Evolutionary conservation across 805 yeast species (phyloP), one percentile per base, ranked within the genome.

Genomic region (Lipomyces oligophaga): DNA sequence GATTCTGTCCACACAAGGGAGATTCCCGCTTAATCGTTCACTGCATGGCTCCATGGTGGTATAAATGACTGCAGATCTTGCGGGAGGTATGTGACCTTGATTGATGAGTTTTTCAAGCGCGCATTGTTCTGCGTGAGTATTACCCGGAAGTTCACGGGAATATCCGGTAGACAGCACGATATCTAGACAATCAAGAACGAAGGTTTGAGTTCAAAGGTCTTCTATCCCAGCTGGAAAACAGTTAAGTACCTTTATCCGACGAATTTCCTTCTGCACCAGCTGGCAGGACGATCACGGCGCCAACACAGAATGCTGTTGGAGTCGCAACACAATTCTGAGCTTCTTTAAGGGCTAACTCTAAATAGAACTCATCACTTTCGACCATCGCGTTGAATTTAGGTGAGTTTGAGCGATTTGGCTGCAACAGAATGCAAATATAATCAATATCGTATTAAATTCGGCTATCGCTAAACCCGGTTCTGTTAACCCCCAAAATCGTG

Each of bases 41-140:
- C 95, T 81, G 63, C 98, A 93, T 0, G 98, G 98, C 62, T 93
- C 98, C 97, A 93, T 93, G 0, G 97, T 87, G 0, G 97, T 90
- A 64, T 85, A 93, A 10, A 93, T 65, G 31, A 84, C 85, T 0
- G 93, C 78, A 0, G 95, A 95, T 6, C 58, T 61, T 0, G 96
- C 96, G 7, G 36, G 37, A 2, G 38, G 34, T 18, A 26, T 15
- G 2, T 18, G 4, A 27, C 31, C 28, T 19, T 32, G 4, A 7
- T 21, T 19, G 10, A 35, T 11, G 57, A 81, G 83, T 64, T 93
- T 93, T 26, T 80, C 83, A 46, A 93, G 62, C 0, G 96, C 96
- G 69, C 94, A 83, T 63, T 93, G 96, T 60, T 93, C 98, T 3
- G 98, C 98, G 64, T 90, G 98, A 0, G 98, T 90, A 65, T 90